These are phyloP conservation scores for Claviceps sp. DNA, from an alignment of 2,329 filamentous ascomycete genomes.

Conservation along the genomic window DNA sequence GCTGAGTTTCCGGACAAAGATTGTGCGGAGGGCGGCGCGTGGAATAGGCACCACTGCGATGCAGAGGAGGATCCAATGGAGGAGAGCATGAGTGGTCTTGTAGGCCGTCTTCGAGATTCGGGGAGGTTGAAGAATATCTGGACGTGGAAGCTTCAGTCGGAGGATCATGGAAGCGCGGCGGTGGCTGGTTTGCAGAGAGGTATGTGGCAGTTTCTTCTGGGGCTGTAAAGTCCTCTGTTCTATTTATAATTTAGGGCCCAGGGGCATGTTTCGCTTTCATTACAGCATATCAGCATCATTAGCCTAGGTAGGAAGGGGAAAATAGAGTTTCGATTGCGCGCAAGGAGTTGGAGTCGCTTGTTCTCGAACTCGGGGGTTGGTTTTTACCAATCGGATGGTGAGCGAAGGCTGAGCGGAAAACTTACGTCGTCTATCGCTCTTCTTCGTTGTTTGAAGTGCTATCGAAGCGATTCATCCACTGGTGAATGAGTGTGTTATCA, in stretches of 20 bases:
- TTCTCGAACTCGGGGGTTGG: no score
- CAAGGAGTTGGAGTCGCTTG: no score
- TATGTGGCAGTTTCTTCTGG: neutral
- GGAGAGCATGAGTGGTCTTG: conserved; percentile 7
- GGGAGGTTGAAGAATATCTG: conserved; percentile 10
- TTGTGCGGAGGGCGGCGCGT: conserved; percentile 13
- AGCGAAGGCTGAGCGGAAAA: no score
- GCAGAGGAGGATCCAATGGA: conserved; percentile 11
- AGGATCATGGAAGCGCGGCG: conserved; percentile 7
- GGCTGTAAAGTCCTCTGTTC: neutral
- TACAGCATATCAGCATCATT: no score
- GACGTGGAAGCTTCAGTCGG: conserved; percentile 13
- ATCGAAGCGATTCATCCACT: no score
- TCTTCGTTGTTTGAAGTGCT: no score
- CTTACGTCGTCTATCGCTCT: no score
- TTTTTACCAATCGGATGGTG: no score
- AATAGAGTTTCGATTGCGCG: no score
- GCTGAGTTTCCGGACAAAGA: conserved; percentile 19
- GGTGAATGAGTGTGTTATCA: no score
- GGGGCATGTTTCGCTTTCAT: no score
- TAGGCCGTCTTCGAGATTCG: conserved; percentile 8
- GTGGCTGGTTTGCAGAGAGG: neutral
- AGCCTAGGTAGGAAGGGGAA: no score
- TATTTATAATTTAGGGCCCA: neutral
- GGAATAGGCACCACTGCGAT: conserved; percentile 13